Evolutionary conservation across 495 filamentous ascomycete genomes (phyloP).

Genomic region (Ramalina intermedia): DNA sequence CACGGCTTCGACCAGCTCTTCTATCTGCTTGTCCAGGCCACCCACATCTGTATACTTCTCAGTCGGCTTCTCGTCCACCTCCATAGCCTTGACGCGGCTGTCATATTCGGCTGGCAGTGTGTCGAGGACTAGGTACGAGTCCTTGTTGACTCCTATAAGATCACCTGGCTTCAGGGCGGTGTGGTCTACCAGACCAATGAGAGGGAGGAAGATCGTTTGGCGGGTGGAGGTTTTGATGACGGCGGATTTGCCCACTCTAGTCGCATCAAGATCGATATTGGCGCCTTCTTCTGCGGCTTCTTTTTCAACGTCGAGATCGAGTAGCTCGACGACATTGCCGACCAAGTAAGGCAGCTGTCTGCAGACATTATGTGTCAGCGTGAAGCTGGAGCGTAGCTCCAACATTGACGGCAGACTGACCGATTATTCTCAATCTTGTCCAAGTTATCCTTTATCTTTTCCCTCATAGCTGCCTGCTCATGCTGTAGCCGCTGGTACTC

Average conservation of each 20-base stretch:
- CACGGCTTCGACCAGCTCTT: conserved; percentile 97
- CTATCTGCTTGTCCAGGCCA: conserved; percentile 97
- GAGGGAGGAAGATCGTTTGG: conserved; percentile 96
- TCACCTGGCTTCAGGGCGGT: conserved; percentile 86
- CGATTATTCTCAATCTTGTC: conserved; percentile 99
- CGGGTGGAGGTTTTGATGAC: conserved; percentile 99
- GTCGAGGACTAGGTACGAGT: conserved; percentile 96
- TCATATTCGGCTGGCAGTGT: conserved; percentile 99
- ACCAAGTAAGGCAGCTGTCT: conserved; percentile 98
- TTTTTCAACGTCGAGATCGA: conserved; percentile 91
- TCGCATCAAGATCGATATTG: conserved; percentile 96
- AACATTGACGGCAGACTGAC: conserved; percentile 32
- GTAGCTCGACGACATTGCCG: conserved; percentile 91
- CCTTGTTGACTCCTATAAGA: conserved; percentile 97
- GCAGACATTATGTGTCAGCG: not conserved
- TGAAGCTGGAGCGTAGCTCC: no score
- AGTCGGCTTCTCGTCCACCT: conserved; percentile 98
- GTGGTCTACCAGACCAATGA: conserved; percentile 94
- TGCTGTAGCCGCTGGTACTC: conserved; percentile 88
- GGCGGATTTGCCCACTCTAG: conserved; percentile 89
- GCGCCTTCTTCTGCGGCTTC: conserved; percentile 95
- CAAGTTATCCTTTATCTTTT: conserved; percentile 97
- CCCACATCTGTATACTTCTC: conserved; percentile 99
- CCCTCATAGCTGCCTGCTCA: conserved; percentile 85
- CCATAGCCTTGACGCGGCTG: conserved; percentile 98